A percentile compares a stretch with the other conserved stretches of the same genome.
phyloP scores from a whole-genome alignment of 352 stramenopile species.

The Peronospora destructor region DNA sequence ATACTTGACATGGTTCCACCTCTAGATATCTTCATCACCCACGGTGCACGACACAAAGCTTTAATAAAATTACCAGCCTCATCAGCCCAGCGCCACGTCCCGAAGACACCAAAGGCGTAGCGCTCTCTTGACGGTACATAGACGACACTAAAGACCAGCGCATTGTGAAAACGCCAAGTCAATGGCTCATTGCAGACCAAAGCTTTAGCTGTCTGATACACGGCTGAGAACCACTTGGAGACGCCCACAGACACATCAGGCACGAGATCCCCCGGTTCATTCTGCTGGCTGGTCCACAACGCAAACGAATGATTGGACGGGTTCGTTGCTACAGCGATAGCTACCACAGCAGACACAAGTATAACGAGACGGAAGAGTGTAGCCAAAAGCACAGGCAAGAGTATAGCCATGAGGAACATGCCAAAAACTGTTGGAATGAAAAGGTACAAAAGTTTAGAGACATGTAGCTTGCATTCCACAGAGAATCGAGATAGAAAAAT shows the following conservation, averaged over 20 bases:
- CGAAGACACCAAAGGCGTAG: constrained; percentile 59
- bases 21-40: constrained; percentile 42
- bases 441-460: constrained; percentile 6
- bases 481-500: constrained; percentile 1
- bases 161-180: constrained; percentile 57
- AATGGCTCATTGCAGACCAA: constrained; percentile 58
- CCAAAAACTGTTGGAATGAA: constrained; percentile 35
- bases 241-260: constrained; percentile 44
- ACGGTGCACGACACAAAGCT: constrained; percentile 41
- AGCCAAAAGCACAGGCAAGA: constrained; percentile 50
- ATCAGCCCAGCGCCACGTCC: constrained; percentile 71
- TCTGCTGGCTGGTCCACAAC: constrained; percentile 53
- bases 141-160: constrained; percentile 55
- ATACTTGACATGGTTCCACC: constrained; percentile 49
- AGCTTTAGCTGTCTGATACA: constrained; percentile 64
- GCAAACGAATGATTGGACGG: constrained; percentile 69
- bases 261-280: constrained; percentile 27
- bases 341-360: constrained; percentile 25
- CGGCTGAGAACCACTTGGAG: constrained; percentile 59
- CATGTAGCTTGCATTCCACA: constrained; percentile 5
- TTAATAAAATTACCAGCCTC: constrained; percentile 32
- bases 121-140: constrained; percentile 53
- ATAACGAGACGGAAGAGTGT: constrained; percentile 35
- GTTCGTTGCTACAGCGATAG: constrained; percentile 43
- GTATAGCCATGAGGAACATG: constrained; percentile 61